Conservation (phyloP, 2,329 filamentous ascomycete species). For the Mycosphaerella arachidis region DNA sequence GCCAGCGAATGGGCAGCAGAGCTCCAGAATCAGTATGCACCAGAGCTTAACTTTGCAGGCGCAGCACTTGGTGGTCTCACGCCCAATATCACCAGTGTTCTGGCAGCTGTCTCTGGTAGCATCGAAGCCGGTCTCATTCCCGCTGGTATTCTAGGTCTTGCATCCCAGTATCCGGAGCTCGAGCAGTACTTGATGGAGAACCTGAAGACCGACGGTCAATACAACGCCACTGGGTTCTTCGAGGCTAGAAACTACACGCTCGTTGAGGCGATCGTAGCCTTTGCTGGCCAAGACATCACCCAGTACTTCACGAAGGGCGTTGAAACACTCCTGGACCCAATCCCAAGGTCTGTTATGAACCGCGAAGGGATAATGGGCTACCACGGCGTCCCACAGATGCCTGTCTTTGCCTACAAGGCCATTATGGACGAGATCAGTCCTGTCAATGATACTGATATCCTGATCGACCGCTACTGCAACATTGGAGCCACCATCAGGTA, state of each 20-base stretch:
- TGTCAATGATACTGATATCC: constrained; percentile 41
- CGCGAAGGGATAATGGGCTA: constrained; percentile 35
- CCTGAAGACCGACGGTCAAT: constrained; percentile 29
- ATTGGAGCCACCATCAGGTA: constrained; percentile 42
- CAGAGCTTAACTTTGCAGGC: constrained; percentile 48
- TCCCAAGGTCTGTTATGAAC: constrained; percentile 28
- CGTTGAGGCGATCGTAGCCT: constrained; percentile 26
- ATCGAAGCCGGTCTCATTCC: constrained; percentile 32
- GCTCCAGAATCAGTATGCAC: constrained; percentile 50
- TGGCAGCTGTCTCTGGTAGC: constrained; percentile 34
- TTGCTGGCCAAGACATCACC: constrained; percentile 35
- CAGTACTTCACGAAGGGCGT: constrained; percentile 41
- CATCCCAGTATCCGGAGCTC: constrained; percentile 34
- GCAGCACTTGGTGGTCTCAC: constrained; percentile 49
- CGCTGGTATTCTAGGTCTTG: constrained; percentile 32
- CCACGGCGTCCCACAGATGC: constrained; percentile 44
- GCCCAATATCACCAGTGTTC: constrained; percentile 38
- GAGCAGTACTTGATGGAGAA: constrained; percentile 24
- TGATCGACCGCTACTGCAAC: constrained; percentile 42
- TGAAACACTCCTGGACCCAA: constrained; percentile 21
- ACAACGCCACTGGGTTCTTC: constrained; percentile 36
- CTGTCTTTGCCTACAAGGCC: constrained; percentile 50
- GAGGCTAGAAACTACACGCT: constrained; percentile 25
- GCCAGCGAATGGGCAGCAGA: constrained; percentile 52
- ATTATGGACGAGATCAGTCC: constrained; percentile 44